phyloP scores from a whole-genome alignment of 306 rosid species.

The Dalbergia cochinchinensis region DNA sequence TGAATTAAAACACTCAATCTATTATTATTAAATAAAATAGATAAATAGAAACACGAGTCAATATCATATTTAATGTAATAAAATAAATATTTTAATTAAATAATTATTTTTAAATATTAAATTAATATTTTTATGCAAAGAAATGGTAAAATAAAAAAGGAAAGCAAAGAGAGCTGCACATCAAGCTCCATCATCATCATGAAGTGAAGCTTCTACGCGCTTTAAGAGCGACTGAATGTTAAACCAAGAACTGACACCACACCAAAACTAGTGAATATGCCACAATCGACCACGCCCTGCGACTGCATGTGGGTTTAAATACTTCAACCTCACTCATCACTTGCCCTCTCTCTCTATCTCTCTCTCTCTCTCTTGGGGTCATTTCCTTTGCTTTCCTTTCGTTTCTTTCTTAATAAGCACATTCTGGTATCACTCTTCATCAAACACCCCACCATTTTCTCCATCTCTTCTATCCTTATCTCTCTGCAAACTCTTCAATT shows the following conservation, averaged over 20 bases:
- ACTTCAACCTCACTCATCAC: slow-evolving; percentile 24
- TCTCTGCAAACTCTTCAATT: slow-evolving; percentile 41
- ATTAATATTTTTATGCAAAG: no score
- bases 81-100: no score
- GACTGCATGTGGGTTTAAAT: slow-evolving; percentile 49
- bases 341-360: slow-evolving; percentile 40
- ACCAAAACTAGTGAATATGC: neutral
- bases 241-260: slow-evolving; percentile 41
- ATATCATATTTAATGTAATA: no score
- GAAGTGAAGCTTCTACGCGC: slow-evolving; percentile 51
- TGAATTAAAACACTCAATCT: no score
- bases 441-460: slow-evolving; percentile 50
- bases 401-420: slow-evolving; percentile 49
- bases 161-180: neutral
- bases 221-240: slow-evolving; percentile 51
- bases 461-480: slow-evolving; percentile 33
- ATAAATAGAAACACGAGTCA: no score
- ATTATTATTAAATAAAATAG: no score
- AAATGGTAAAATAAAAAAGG: no score
- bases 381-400: neutral
- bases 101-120: no score
- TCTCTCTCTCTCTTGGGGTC: slow-evolving; percentile 25
- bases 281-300: slow-evolving; percentile 40
- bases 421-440: slow-evolving; percentile 45
- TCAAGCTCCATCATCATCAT: slow-evolving; percentile 9